Percentiles rank a stretch among this genome's conserved stretches.
Evolutionary conservation across 371 early-diverging fungal species (phyloP).

Genomic region (Mucor irregularis): DNA sequence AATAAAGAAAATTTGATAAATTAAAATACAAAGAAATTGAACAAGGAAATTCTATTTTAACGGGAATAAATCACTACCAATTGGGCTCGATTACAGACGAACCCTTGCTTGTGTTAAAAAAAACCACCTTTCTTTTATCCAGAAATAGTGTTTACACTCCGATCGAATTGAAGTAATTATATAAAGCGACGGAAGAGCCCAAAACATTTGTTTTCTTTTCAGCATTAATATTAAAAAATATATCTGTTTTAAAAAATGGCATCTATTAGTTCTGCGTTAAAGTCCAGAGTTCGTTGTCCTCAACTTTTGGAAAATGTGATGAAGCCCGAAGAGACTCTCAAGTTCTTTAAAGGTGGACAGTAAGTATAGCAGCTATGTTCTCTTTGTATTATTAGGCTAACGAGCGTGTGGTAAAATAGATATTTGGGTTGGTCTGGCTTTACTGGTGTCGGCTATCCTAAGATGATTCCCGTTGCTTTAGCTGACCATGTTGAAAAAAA

Average conservation of each 20-base stretch:
- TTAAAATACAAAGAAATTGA: no score
- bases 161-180: background rate
- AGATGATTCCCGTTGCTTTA: conserved; percentile 50
- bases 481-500: conserved; percentile 57
- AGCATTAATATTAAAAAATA: background rate
- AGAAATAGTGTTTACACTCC: background rate
- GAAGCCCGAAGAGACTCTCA: conserved; percentile 44
- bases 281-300: conserved; percentile 52
- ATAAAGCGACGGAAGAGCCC: conserved; percentile 6
- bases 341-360: conserved; percentile 54
- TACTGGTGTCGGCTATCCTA: conserved; percentile 59
- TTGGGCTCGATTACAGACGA: no score
- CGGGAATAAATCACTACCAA: no score
- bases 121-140: no score
- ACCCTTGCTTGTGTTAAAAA: no score
- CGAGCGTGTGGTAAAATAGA: conserved; percentile 23
- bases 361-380: conserved; percentile 23
- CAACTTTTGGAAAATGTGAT: conserved; percentile 48
- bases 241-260: conserved; percentile 25
- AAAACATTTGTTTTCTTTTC: conserved; percentile 8
- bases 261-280: conserved; percentile 45
- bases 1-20: no score
- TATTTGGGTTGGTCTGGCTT: conserved; percentile 56
- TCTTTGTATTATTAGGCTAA: background rate
- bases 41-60: no score